Base-by-base conservation (phyloP, 2,329 filamentous ascomycete species). In the Coleophoma eucalyptorum region DNA sequence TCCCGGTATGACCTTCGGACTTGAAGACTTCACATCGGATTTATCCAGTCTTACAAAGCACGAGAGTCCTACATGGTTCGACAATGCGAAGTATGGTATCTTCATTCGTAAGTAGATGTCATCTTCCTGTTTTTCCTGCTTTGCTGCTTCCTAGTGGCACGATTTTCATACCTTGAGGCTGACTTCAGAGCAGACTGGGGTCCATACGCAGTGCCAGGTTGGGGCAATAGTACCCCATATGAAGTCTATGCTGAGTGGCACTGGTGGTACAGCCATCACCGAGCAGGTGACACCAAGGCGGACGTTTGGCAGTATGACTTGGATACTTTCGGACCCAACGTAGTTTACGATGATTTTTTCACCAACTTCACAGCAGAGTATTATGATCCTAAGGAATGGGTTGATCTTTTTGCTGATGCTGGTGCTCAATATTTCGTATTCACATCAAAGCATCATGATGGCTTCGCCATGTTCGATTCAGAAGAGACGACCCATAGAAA, bases 281-380 rank as follows among this genome's bases (percentile, higher is more conserved):
- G 68, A 3, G 64, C 69, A 41, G 70, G 69, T 3, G 73, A 74
- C 45, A 26, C 41, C 13, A 64, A 66, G 5, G 72, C 73, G 2
- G 65, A 68, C 38, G 66, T 70, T 21, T 79, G 76, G 53, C 67
- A 76, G 32, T 76, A 83, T 55, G 70, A 77, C 11, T 66, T 80
- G 0, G 64, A 69, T 12, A 79, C 71, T 0, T 81, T 77, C 54
- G 79, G 79, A 0, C 69, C 70, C 0, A 59, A 79, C 26, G 69
- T 76, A 57, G 71, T 71, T 12, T 83, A 83, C 57, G 79, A 83
- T 54, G 78, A 83, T 59, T 77, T 76, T 48, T 76, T 82, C 57
- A 62, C 66, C 3, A 69, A 77, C 51, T 83, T 81, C 63, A 81
- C 76, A 0, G 76, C 76, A 0, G 65, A 68, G 0, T 60, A 61